These are phyloP conservation scores for Paraphaeosphaeria sporulosa DNA, from an alignment of 2,329 filamentous ascomycete genomes.

Conservation along the genomic window DNA sequence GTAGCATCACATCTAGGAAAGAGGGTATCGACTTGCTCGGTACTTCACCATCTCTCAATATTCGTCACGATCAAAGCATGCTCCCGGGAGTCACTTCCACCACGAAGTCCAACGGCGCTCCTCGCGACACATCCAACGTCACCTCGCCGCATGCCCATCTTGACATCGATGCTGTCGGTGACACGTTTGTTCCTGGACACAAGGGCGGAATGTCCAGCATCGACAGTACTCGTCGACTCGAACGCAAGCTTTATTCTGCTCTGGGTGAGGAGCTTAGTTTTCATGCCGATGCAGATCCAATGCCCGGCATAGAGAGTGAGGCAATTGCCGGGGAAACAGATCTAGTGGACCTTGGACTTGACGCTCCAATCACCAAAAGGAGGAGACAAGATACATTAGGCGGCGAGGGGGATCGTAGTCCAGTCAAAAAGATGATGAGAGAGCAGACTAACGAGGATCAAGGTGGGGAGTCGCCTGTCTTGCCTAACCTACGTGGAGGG, in stretches of 20 bases:
- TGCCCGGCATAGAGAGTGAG: slow-evolving; percentile 24
- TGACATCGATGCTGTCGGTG: slow-evolving; percentile 32
- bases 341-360: slow-evolving; percentile 26
- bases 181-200: slow-evolving; percentile 30
- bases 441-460: slow-evolving; percentile 24
- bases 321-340: slow-evolving; percentile 13
- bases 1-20: slow-evolving; percentile 36
- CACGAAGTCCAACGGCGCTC: slow-evolving; percentile 9
- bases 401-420: slow-evolving; percentile 27
- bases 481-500: slow-evolving; percentile 21
- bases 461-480: neutral
- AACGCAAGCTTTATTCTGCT: slow-evolving; percentile 40
- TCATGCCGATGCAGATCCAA: slow-evolving; percentile 22
- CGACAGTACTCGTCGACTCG: slow-evolving; percentile 37
- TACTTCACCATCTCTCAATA: slow-evolving; percentile 12
- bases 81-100: slow-evolving; percentile 11
- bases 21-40: slow-evolving; percentile 23
- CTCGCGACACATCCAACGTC: slow-evolving; percentile 4
- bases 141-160: slow-evolving; percentile 10
- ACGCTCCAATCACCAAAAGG: slow-evolving; percentile 31
- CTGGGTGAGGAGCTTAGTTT: slow-evolving; percentile 41
- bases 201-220: slow-evolving; percentile 36
- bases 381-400: slow-evolving; percentile 37
- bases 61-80: slow-evolving; percentile 28
- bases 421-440: slow-evolving; percentile 31